A percentile compares a stretch with the other conserved stretches of the same genome.
These are phyloP conservation scores for Fraxinus angustifolia DNA, from an alignment of 305 asterid species.

Conservation along the genomic window DNA sequence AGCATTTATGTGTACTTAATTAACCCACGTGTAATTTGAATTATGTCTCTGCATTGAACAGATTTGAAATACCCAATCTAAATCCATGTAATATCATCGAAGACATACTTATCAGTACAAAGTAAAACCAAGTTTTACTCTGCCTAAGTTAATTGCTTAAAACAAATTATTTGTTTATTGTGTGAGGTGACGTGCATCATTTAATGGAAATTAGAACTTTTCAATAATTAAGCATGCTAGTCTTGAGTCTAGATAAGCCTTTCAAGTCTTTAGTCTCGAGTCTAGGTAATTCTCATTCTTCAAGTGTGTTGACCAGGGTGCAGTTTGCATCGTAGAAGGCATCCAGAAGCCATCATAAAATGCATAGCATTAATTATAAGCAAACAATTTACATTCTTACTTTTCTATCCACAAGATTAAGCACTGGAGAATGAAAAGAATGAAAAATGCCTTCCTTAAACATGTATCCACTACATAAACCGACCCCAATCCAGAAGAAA, in stretches of 20 bases:
- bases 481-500: not conserved
- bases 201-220: conserved; percentile 1
- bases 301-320: not conserved
- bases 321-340: conserved; percentile 8
- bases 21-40: not conserved
- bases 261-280: not conserved
- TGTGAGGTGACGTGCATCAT: not conserved
- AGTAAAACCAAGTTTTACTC: conserved; percentile 8
- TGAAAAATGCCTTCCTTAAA: conserved; percentile 9
- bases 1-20: not conserved
- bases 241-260: conserved; percentile 1
- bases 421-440: not conserved
- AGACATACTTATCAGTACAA: not conserved
- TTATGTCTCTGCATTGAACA: not conserved
- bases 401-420: conserved; percentile 1
- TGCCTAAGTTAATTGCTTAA: conserved; percentile 4
- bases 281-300: not conserved
- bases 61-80: conserved; percentile 1
- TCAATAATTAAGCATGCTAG: conserved; percentile 1
- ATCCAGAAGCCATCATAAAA: not conserved
- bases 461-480: not conserved
- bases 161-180: not conserved
- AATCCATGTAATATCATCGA: not conserved
- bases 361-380: not conserved
- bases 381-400: not conserved